Evolutionary conservation across 2,329 filamentous ascomycete species (phyloP), one percentile per base, ranked within the genome.

Genomic region (Fusarium proliferatum): DNA sequence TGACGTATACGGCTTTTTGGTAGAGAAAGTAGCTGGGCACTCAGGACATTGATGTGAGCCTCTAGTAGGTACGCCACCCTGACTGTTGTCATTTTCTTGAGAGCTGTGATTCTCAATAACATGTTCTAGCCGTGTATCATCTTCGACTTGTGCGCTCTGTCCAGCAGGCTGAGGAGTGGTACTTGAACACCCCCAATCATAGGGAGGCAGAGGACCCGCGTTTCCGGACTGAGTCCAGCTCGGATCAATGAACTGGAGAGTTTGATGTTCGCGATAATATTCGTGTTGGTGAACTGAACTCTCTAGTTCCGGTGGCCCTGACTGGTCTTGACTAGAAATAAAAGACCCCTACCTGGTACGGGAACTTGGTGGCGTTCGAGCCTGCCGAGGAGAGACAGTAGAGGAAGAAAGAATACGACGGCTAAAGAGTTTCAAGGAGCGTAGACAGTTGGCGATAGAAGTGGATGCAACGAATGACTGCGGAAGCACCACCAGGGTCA

Each of bases 401-500:
- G 28, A 41, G 2, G 26, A 41, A 63, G 21, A 41, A n/a, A 34
- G 26, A 48, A 48, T 23, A 6, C 41, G 34, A 57, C 34, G 21
- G 42, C 42, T 30, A 13, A 28, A 16, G 16, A 33, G 8, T 10
- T 43, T 11, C 4, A 5, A 41, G 34, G 52, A 60, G 30, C 23
- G 30, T 46, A 38, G 41, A 51, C 36, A 61, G n/a, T 43, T 61
- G 55, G 43, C 39, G 13, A n/a, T 15, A 23, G 19, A 64, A 21
- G 61, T 64, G 55, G 43, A 19, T 64, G 45, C 30, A 60, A 64
- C 5, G 52, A 64, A 21, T 36, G 55, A 36, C 26, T 49, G 45
- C 45, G 61, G 61, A 64, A 64, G 61, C 55, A 64, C 61, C 53
- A 16, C 45, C 38, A 51, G 55, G 52, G 52, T 41, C 42, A 49